Conservation (phyloP, 345 rosid genomes). For the Murraya paniculata region DNA sequence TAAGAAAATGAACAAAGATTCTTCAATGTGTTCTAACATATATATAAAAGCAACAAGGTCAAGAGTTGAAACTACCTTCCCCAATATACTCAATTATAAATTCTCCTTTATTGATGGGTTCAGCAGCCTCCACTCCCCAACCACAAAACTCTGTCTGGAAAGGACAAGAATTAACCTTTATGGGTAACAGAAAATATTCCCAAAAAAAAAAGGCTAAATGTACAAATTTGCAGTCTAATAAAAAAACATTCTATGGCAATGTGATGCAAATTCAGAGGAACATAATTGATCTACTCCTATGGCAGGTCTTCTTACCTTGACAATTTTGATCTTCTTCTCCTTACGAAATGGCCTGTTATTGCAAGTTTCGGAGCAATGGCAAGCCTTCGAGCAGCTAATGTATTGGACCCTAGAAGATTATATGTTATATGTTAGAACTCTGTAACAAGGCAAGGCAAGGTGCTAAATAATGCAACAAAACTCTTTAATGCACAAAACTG, state of each 20-base stretch:
- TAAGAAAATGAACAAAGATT: background rate
- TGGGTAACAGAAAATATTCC: background rate
- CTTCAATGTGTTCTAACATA: conserved; percentile 1
- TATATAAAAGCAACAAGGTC: background rate
- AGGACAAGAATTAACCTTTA: conserved; percentile 17
- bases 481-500: background rate
- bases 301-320: conserved; percentile 49
- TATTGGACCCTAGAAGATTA: conserved; percentile 65
- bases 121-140: conserved; percentile 96
- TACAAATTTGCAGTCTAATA: background rate
- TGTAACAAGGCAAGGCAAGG: conserved; percentile 1
- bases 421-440: conserved; percentile 6
- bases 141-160: conserved; percentile 86
- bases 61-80: conserved; percentile 60
- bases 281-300: background rate
- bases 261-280: background rate
- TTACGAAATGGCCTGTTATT: conserved; percentile 80
- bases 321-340: conserved; percentile 79
- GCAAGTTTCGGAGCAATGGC: conserved; percentile 80
- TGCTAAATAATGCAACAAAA: background rate
- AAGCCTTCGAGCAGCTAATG: conserved; percentile 86
- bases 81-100: conserved; percentile 89
- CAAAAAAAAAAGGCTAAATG: conserved; percentile 1
- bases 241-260: background rate
- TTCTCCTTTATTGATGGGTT: conserved; percentile 67